Conservation (phyloP, 2,329 filamentous ascomycete species). For the Chrysoporthe puriensis region DNA sequence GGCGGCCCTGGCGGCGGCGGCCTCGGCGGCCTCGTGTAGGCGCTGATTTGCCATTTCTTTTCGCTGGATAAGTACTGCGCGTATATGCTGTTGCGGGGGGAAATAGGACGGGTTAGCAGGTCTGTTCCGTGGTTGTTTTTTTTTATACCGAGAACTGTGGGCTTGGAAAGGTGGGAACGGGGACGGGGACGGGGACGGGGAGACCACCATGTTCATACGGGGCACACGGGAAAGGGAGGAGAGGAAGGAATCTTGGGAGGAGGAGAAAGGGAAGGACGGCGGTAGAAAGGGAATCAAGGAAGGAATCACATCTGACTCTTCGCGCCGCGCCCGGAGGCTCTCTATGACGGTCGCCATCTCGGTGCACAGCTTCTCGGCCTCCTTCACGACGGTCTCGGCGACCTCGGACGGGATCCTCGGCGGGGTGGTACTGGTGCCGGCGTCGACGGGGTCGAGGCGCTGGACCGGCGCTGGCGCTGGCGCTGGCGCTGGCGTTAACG, state of each 20-base stretch:
- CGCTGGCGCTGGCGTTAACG: background rate
- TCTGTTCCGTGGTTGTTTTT: no score
- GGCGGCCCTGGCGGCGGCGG: conserved; percentile 50
- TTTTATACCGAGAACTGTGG: no score
- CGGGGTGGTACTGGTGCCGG: conserved; percentile 8
- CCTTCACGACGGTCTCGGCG: conserved; percentile 34
- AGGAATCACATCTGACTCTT: conserved; percentile 57
- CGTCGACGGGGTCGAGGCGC: conserved; percentile 22
- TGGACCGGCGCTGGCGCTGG: conserved; percentile 1
- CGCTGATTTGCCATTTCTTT: conserved; percentile 61
- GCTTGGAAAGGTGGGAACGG: no score
- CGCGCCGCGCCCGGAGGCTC: conserved; percentile 57
- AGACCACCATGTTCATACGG: no score
- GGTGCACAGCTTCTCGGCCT: conserved; percentile 50
- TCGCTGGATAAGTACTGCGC: conserved; percentile 61
- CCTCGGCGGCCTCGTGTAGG: conserved; percentile 63
- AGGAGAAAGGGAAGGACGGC: conserved; percentile 32
- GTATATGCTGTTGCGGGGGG: conserved; percentile 55
- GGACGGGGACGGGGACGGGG: no score
- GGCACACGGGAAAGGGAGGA: background rate
- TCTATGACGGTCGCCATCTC: conserved; percentile 54
- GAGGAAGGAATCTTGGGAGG: conserved; percentile 5
- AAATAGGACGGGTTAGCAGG: conserved; percentile 13
- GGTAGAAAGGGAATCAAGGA: conserved; percentile 30
- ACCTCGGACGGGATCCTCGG: conserved; percentile 31